phyloP scores from a whole-genome alignment of 495 filamentous ascomycete species.

The Podospora conica region DNA sequence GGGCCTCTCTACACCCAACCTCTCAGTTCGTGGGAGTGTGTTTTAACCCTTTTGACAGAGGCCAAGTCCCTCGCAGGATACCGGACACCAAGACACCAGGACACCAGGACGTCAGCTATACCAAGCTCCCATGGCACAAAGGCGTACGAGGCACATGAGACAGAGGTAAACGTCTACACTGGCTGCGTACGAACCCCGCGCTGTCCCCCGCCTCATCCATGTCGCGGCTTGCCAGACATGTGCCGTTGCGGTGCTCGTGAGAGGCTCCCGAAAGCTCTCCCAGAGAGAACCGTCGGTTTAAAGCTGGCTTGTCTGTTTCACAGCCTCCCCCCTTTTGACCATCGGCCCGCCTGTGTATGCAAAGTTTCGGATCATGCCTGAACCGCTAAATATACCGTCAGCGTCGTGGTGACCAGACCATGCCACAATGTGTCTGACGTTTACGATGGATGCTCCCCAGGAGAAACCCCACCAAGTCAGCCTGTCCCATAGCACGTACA shows the following conservation, averaged over 20 bases:
- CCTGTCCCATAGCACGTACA: neutral
- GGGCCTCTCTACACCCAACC: neutral
- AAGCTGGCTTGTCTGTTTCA: slow-evolving; percentile 1
- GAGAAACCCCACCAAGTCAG: neutral
- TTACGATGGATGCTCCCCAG: too few relatives aligned
- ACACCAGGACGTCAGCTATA: neutral
- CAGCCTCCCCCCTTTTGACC: neutral
- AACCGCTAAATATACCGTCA: neutral
- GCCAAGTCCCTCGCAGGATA: neutral
- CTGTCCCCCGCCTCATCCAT: neutral
- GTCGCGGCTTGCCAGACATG: slow-evolving; percentile 1
- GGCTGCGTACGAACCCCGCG: neutral
- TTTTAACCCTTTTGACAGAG: neutral
- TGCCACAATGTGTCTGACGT: too few relatives aligned
- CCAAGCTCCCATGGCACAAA: neutral
- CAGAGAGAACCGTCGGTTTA: neutral
- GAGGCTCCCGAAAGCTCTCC: neutral
- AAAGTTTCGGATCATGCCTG: neutral
- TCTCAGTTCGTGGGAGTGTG: too few relatives aligned
- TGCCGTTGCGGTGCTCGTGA: neutral
- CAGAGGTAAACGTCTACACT: neutral
- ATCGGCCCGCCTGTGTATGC: slow-evolving; percentile 1
- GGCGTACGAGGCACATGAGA: neutral
- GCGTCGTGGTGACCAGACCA: too few relatives aligned
- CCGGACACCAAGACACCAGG: neutral